Conservation (phyloP, 2,329 filamentous ascomycete species). For the Aspergillus fischeri region DNA sequence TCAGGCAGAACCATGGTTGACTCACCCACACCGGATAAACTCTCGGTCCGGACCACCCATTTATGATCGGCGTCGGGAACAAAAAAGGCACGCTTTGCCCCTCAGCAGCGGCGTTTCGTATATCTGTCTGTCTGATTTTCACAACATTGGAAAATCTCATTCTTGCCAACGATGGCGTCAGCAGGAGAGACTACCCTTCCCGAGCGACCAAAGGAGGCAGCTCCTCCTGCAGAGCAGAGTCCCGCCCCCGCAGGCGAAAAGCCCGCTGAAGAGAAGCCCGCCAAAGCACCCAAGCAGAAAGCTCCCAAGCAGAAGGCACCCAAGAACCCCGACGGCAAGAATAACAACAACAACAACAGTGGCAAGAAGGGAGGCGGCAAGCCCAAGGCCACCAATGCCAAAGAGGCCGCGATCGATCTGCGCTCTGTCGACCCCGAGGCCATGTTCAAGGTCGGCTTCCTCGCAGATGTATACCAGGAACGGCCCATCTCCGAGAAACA, state of each 20-base stretch:
- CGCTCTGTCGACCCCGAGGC: constrained; percentile 48
- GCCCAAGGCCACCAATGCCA: constrained; percentile 38
- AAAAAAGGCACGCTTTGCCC: not conserved
- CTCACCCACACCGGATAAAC: not conserved
- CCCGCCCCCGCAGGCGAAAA: not conserved
- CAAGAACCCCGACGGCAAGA: constrained; percentile 26
- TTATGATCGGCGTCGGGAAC: not conserved
- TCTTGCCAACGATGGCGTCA: not conserved
- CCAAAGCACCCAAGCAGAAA: not conserved
- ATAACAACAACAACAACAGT: constrained; percentile 24
- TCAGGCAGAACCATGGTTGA: not conserved
- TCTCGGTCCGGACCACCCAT: not conserved
- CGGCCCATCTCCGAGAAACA: constrained; percentile 43
- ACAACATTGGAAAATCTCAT: not conserved
- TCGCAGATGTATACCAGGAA: constrained; percentile 67
- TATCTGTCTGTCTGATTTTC: not conserved
- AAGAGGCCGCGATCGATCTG: constrained; percentile 36
- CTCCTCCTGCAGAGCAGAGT: not conserved
- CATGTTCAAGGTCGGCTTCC: constrained; percentile 78
- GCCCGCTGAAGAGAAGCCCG: not conserved
- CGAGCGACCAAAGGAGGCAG: not conserved
- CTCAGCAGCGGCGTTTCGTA: not conserved
- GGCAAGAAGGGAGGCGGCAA: constrained; percentile 18
- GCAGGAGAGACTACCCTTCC: not conserved
- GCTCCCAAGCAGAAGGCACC: constrained; percentile 15